Percentiles rank a stretch among this genome's conserved stretches.
These are phyloP conservation scores for Alloascoidea hylecoeti DNA, from an alignment of 805 yeast species.

Conservation along the genomic window DNA sequence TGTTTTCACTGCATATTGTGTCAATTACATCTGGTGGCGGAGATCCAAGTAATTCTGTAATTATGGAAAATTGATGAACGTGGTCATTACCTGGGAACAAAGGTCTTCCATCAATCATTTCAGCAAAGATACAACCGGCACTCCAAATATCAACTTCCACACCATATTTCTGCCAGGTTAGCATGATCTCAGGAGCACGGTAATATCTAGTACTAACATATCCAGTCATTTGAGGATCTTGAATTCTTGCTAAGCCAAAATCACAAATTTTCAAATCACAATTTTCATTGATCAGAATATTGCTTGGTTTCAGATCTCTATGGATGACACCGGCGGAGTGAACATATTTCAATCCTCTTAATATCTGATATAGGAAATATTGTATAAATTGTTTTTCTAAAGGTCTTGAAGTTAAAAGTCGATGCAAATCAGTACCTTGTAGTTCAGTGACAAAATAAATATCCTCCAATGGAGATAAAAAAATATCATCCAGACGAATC, in stretches of 20 bases:
- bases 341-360: conserved; percentile 79
- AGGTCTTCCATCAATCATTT: conserved; percentile 95
- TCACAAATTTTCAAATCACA: conserved; percentile 88
- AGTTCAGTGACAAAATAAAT: conserved; percentile 92
- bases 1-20: conserved; percentile 87
- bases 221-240: conserved; percentile 98
- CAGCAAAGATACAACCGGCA: conserved; percentile 94
- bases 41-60: conserved; percentile 89
- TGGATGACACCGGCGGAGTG: conserved; percentile 90
- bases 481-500: conserved; percentile 86
- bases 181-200: conserved; percentile 97
- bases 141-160: conserved; percentile 97
- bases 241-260: conserved; percentile 91
- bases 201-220: conserved; percentile 92
- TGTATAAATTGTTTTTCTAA: conserved; percentile 93
- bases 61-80: conserved; percentile 94
- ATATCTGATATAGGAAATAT: conserved; percentile 88
- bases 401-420: conserved; percentile 84
- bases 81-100: conserved; percentile 97
- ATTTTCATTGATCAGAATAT: conserved; percentile 75
- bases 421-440: conserved; percentile 92
- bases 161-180: conserved; percentile 96
- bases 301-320: conserved; percentile 72
- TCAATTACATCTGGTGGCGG: conserved; percentile 95
- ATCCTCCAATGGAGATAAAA: conserved; percentile 88